These are phyloP conservation scores for Ogataea sp. DNA, from an alignment of 805 yeast species.

Conservation along the genomic window DNA sequence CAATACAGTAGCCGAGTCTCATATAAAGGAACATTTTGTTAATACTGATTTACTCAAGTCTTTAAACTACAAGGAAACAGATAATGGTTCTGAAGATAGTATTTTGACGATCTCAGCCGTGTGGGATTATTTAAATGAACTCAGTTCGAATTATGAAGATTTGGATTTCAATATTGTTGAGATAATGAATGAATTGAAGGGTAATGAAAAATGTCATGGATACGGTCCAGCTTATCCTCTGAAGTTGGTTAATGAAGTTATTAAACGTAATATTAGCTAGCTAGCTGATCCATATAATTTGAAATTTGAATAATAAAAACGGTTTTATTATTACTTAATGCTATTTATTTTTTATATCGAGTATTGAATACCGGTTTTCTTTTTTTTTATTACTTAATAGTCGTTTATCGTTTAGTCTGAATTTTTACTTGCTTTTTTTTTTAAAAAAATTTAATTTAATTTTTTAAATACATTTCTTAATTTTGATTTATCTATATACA, in stretches of 20 bases:
- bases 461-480: too few species aligned
- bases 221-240: constrained; percentile 63
- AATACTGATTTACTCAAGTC: too few species aligned
- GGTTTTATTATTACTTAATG: too few species aligned
- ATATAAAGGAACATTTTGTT: not conserved
- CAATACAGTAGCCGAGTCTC: constrained; percentile 11
- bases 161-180: constrained; percentile 44
- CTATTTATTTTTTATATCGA: too few species aligned
- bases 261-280: constrained; percentile 11
- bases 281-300: too few species aligned
- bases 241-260: constrained; percentile 31
- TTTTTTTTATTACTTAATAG: too few species aligned
- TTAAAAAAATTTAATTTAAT: not conserved
- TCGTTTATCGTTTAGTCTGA: too few species aligned
- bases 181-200: constrained; percentile 53
- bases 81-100: constrained; percentile 22
- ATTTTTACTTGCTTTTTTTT: too few species aligned
- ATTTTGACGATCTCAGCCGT: constrained; percentile 69
- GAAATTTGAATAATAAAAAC: too few species aligned
- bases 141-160: constrained; percentile 39
- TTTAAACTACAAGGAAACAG: too few species aligned
- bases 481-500: too few species aligned
- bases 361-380: not conserved
- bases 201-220: constrained; percentile 72
- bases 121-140: constrained; percentile 66